Base-by-base conservation (phyloP, 139 green algal genomes). In the Protoeuglena noctilucae region DNA sequence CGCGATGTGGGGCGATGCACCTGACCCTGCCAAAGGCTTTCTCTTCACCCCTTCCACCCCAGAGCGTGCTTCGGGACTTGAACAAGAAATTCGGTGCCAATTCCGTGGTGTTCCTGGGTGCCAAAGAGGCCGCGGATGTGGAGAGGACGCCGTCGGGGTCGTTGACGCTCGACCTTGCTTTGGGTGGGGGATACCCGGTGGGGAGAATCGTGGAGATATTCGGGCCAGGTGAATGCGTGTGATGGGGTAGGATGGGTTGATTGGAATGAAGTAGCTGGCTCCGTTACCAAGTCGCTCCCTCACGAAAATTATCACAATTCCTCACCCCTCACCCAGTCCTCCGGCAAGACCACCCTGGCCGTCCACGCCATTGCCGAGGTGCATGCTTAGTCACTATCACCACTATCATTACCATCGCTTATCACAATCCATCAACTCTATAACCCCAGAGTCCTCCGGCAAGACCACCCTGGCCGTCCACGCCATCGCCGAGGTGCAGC, bases 401-500 rank as follows among this genome's bases (percentile, higher is more conserved):
- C 12, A 16, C 12, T 21, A 5, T 16, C 16, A 23, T 16, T 27
- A 25, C 5, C 45, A 51, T 21, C 45, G 16, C 18, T 21, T 51
- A 19, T 19, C 12, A 23, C 45, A 21, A 19, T 74, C 24, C 48
- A 66, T 9, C 75, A 93, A 78, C 75, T 95, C 16, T 95, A 82
- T 67, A n/a, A n/a, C n/a, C n/a, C n/a, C n/a, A 88, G 90, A 98
- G 70, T 74, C 61, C 40, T 81, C 69, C 45, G 90, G 90, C 48
- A 98, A 98, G 73, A 97, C 88, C 2, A 95, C 90, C 0, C 63
- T 98, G 55, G 90, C 90, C 2, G 66, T 98, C 66, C 82, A 94
- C 64, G 84, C 81, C 3, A 87, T 95, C 18, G 90, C 89, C 6
- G 83, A 93, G 58, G 72, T 86, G 18, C 82, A 84, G 57, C 72